Conservation (phyloP, 257 asterid genomes). For the Voacanga thouarsii region DNA sequence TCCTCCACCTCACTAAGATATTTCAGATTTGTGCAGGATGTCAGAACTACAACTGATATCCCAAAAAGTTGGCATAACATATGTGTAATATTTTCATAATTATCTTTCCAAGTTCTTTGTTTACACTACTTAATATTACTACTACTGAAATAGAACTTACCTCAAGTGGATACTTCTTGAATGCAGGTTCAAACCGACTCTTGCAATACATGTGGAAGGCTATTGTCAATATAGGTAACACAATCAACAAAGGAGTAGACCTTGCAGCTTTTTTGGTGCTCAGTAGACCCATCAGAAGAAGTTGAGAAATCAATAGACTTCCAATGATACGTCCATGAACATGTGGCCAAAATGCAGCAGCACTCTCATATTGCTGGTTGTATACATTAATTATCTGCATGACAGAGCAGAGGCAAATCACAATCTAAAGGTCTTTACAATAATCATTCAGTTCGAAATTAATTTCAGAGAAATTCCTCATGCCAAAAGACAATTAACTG, state of each 20-base stretch:
- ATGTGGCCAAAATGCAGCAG: conserved; percentile 98
- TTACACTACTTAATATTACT: neutral
- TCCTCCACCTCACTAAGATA: no score
- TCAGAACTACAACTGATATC: neutral
- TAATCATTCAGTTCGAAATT: neutral
- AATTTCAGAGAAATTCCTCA: neutral
- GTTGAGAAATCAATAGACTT: conserved; percentile 81
- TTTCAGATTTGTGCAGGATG: neutral
- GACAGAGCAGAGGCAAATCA: neutral
- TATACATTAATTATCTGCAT: conserved; percentile 87
- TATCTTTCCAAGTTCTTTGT: neutral
- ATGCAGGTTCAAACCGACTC: conserved; percentile 93
- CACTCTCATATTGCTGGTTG: conserved; percentile 82
- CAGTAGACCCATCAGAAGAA: conserved; percentile 76
- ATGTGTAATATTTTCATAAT: neutral
- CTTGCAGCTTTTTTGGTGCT: conserved; percentile 84
- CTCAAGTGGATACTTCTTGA: conserved; percentile 89
- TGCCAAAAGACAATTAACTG: neutral
- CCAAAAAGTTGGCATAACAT: neutral
- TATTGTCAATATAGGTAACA: conserved; percentile 67
- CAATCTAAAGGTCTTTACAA: neutral
- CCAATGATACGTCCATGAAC: conserved; percentile 88
- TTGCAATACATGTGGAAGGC: conserved; percentile 89
- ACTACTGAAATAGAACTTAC: conserved; percentile 29
- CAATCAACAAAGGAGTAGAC: conserved; percentile 83